phyloP scores from a whole-genome alignment of 345 rosid genomes.

The Acer campestre region DNA sequence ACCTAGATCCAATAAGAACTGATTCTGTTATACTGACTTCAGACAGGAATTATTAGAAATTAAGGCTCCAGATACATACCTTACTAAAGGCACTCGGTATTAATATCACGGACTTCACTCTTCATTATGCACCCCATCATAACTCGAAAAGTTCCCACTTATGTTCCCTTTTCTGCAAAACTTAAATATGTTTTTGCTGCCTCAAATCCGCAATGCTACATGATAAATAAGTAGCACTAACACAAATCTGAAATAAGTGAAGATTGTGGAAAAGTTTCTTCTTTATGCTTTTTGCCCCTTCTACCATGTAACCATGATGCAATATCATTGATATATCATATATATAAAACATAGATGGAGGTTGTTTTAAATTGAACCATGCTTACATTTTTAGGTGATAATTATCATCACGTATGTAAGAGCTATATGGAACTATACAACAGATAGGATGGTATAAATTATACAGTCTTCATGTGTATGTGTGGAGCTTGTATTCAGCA shows the following conservation, averaged over 20 bases:
- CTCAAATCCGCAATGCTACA: not conserved
- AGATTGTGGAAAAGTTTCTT: not conserved
- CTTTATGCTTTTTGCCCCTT: too few relatives aligned
- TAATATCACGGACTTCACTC: not conserved
- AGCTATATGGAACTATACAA: not conserved
- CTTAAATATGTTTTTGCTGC: not conserved
- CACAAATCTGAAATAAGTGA: not conserved
- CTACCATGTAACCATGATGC: not conserved
- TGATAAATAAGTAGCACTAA: not conserved
- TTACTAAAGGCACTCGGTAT: not conserved
- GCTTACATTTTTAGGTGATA: not conserved
- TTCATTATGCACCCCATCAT: not conserved
- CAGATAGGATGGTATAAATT: too few relatives aligned
- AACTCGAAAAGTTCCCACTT: not conserved
- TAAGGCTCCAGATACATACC: slow-evolving; percentile 1
- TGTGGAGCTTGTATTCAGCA: not conserved
- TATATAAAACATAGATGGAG: not conserved
- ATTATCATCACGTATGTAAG: not conserved
- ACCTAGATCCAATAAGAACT: not conserved
- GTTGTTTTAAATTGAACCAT: not conserved
- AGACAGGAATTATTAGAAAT: not conserved
- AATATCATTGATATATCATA: not conserved
- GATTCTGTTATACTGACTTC: not conserved
- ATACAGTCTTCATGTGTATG: not conserved
- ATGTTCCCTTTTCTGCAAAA: not conserved